Conservation (phyloP, 139 green algal genomes). For the Asterochloris erici region DNA sequence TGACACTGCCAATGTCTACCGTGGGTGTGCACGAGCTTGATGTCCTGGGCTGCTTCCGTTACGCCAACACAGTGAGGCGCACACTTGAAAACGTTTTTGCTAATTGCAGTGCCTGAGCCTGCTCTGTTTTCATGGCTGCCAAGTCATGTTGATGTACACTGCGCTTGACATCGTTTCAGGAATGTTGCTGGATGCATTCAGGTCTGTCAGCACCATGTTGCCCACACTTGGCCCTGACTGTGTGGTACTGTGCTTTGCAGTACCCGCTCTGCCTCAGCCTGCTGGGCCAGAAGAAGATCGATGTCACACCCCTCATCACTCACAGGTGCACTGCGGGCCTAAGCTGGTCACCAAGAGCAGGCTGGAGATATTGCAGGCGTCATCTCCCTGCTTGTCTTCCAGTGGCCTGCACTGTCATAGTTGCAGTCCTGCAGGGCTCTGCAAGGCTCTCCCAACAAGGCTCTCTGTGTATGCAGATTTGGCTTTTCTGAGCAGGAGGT, state of each 20-base stretch:
- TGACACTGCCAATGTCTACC: constrained; percentile 38
- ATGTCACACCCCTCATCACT: constrained; percentile 58
- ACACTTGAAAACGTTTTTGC: neutral
- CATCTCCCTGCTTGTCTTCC: no score
- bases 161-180: neutral
- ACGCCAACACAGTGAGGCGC: constrained; percentile 48
- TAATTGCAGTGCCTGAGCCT: neutral
- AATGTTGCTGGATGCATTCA: neutral
- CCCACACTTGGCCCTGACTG: neutral
- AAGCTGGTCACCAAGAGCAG: no score
- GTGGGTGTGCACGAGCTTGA: constrained; percentile 46
- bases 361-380: no score
- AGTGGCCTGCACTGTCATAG: neutral
- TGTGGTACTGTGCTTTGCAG: constrained; percentile 10
- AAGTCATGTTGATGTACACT: neutral
- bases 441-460: no score
- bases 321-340: constrained; percentile 28
- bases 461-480: constrained; percentile 14
- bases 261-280: constrained; percentile 48
- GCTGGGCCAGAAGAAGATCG: constrained; percentile 29
- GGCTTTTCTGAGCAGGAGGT: constrained; percentile 42
- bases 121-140: neutral
- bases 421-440: no score
- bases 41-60: constrained; percentile 57
- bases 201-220: neutral